Evolutionary conservation across 176 grass and related monocot species (phyloP), one percentile per base, ranked within the genome.

Genomic region (Oropetium thomaeum): DNA sequence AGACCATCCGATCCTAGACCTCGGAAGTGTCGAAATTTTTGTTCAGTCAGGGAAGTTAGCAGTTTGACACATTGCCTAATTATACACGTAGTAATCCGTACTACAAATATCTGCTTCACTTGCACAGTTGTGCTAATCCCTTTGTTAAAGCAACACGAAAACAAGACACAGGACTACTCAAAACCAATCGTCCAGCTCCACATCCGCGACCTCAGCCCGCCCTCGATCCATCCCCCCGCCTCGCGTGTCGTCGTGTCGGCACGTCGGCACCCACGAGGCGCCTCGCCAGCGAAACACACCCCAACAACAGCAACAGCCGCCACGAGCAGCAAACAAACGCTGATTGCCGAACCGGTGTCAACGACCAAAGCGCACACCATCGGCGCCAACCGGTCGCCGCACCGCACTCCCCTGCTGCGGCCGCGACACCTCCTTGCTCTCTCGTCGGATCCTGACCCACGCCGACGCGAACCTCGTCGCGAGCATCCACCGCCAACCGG

Each of bases 191-290:
- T 15, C 15, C 16, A 48, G 16, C 45, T 48, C 45, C 45, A 29
- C 71, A 49, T 14, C 42, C 2, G 68, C 78, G 57, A 63, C 78
- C 67, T 81, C 67, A 71, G n/a, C 42, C 20, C 22, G 23, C 22
- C 67, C 42, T 70, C 42, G 41, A 58, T 26, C n/a, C 11, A 25
- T 30, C 29, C 34, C 16, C 77, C 40, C 3, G 20, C 41, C 42
- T 28, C 72, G 25, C 54, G 66, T 80, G 77, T 30, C 57, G 67
- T 67, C 54, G 58, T 68, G 66, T 58, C 73, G 59, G 28, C 33
- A 11, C 40, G n/a, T 41, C 71, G 62, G 62, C 65, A 8, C 62
- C 76, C 48, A 67, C 63, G 26, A 68, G 63, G 63, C 35, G 28
- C 20, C 54, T 47, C 20, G 66, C 53, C 29, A 58, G 45, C 39